Percentiles rank a stretch among this genome's conserved stretches.
Evolutionary conservation across 2,329 filamentous ascomycete genomes (phyloP).

Genomic region (Chaetomium olivaceum): DNA sequence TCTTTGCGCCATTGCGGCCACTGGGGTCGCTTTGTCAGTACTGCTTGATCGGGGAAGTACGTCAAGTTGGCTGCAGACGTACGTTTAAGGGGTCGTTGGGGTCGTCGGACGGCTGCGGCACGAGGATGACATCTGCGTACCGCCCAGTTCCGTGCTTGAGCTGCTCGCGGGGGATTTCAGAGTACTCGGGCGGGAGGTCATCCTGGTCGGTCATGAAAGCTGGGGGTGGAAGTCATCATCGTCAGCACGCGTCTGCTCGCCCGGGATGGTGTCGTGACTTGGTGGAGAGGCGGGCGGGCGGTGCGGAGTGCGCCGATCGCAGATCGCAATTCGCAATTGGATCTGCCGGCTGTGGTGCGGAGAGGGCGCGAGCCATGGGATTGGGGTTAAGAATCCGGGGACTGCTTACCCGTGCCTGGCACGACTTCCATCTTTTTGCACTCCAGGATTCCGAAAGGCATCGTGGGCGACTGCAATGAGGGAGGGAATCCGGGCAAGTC

Average conservation of each 20-base stretch:
- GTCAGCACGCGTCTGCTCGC: not conserved
- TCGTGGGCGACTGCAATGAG: conserved; percentile 29
- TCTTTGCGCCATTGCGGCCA: conserved; percentile 50
- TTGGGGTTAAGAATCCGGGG: not conserved
- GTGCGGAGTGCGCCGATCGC: not conserved
- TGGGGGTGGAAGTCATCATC: conserved; percentile 23
- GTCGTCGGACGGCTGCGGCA: conserved; percentile 50
- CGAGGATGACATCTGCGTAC: conserved; percentile 40
- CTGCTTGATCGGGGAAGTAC: not conserved
- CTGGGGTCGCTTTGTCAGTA: conserved; percentile 23
- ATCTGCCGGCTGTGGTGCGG: not conserved
- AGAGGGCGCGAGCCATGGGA: not conserved
- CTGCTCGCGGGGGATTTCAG: conserved; percentile 43
- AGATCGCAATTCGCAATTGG: conserved; percentile 1
- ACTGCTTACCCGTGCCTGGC: conserved; percentile 48
- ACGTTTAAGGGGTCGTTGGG: conserved; percentile 53
- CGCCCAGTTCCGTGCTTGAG: conserved; percentile 43
- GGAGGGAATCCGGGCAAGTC: not conserved
- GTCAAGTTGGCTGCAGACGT: conserved; percentile 23
- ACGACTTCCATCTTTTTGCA: conserved; percentile 47
- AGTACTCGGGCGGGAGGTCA: conserved; percentile 49
- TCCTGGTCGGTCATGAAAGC: conserved; percentile 49
- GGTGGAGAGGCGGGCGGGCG: not conserved
- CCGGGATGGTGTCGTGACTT: not conserved
- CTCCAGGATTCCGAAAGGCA: conserved; percentile 53